Percentiles rank a stretch among this genome's conserved stretches.
Conservation (phyloP, 116 monocot genomes). For the Phalaenopsis hybrid region DNA sequence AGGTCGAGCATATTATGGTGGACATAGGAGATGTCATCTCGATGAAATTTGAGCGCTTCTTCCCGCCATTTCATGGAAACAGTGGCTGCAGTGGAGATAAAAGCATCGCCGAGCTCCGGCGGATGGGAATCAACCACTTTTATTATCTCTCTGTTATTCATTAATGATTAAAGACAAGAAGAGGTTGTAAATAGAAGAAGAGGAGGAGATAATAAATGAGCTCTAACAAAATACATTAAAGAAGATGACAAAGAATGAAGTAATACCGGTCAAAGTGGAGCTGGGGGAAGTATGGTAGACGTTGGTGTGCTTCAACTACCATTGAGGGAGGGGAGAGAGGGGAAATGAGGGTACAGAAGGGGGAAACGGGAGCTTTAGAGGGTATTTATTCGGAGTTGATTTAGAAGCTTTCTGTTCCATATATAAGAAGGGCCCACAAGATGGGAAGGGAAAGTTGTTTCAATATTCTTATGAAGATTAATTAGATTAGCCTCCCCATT, state of each 20-base stretch:
- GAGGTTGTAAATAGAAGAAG: background rate
- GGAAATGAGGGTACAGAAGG: background rate
- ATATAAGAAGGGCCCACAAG: conserved; percentile 3
- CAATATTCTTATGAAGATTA: background rate
- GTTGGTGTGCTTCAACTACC: conserved; percentile 59
- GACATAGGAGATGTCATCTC: conserved; percentile 16
- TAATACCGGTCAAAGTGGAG: conserved; percentile 22
- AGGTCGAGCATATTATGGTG: conserved; percentile 43
- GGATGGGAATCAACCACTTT: background rate
- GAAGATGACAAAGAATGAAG: background rate
- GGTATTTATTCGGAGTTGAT: background rate
- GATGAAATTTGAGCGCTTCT: conserved; percentile 11
- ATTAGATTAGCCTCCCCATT: background rate
- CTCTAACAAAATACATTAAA: background rate
- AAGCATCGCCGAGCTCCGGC: background rate
- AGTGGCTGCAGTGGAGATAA: background rate
- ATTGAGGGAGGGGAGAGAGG: conserved; percentile 10
- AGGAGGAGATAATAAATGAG: background rate
- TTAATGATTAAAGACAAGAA: too few species aligned
- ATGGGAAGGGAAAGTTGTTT: background rate
- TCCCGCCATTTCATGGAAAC: conserved; percentile 18
- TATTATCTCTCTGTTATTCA: background rate
- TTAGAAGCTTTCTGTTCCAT: background rate
- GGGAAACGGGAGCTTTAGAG: background rate
- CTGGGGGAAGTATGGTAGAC: conserved; percentile 30